Evolutionary conservation across 176 grass and related monocot species (phyloP).

Genomic region (Alloteropsis semialata): DNA sequence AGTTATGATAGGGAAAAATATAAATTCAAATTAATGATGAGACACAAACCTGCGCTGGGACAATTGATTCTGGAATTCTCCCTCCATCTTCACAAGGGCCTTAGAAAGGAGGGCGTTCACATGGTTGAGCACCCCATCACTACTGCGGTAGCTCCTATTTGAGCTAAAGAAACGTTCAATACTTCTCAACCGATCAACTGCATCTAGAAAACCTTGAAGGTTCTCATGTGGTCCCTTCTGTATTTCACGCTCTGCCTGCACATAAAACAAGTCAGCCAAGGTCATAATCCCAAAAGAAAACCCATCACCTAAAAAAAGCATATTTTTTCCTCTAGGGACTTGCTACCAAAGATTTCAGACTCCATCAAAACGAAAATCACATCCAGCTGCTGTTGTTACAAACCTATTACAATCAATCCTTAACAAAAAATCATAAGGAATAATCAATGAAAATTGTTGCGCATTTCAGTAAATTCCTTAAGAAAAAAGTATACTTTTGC

Average conservation of each 20-base stretch:
- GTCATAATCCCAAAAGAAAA: background rate
- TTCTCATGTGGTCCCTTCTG: slow-evolving; percentile 79
- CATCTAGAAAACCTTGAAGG: slow-evolving; percentile 76
- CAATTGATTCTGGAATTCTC: slow-evolving; percentile 77
- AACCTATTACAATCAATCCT: background rate
- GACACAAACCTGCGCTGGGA: slow-evolving; percentile 57
- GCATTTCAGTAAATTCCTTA: background rate
- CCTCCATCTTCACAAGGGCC: slow-evolving; percentile 77
- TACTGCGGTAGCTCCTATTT: slow-evolving; percentile 81
- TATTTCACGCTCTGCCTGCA: slow-evolving; percentile 80
- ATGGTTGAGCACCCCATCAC: slow-evolving; percentile 76
- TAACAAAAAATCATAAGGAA: background rate
- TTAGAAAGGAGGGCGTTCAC: slow-evolving; percentile 71
- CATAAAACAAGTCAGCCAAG: background rate
- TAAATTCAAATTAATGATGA: slow-evolving; percentile 1
- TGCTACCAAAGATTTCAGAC: background rate
- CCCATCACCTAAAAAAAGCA: background rate
- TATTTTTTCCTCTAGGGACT: background rate
- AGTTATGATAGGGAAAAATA: background rate
- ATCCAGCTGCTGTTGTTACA: background rate
- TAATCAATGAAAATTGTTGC: background rate
- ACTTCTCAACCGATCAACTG: slow-evolving; percentile 72
- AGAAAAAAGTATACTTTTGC: background rate
- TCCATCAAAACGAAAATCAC: background rate
- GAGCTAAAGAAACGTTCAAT: slow-evolving; percentile 88